These are phyloP conservation scores for Termitomyces bulborhizus DNA, from an alignment of 768 basidiomycete genomes.

Conservation along the genomic window DNA sequence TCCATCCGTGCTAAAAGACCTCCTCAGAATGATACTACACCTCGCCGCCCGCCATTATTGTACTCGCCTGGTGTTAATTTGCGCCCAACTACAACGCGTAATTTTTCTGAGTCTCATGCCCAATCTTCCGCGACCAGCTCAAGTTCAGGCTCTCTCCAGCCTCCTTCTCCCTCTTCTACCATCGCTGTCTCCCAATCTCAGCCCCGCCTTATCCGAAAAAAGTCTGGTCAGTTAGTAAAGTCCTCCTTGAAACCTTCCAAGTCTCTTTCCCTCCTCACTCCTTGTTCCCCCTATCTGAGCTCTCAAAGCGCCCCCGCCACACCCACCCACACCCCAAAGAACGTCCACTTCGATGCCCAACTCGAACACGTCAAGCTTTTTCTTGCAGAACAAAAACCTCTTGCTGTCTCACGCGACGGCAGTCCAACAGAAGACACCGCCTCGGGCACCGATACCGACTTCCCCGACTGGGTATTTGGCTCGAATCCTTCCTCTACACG, in stretches of 20 bases:
- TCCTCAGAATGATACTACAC: not conserved
- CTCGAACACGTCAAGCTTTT: conserved; percentile 95
- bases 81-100: conserved; percentile 24
- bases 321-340: conserved; percentile 64
- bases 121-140: conserved; percentile 12
- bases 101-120: conserved; percentile 25
- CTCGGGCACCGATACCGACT: conserved; percentile 73
- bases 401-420: conserved; percentile 87
- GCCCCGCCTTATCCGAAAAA: conserved; percentile 70
- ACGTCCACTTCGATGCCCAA: conserved; percentile 88
- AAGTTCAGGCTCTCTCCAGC: not conserved
- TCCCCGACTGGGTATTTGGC: conserved; percentile 64
- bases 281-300: conserved; percentile 28
- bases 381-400: conserved; percentile 89
- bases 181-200: conserved; percentile 18
- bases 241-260: conserved; percentile 78
- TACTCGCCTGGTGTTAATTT: conserved; percentile 36
- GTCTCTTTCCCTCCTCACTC: conserved; percentile 49
- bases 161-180: conserved; percentile 17
- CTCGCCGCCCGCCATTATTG: conserved; percentile 19
- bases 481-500: conserved; percentile 23
- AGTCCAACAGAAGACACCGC: conserved; percentile 78
- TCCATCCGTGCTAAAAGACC: conserved; percentile 5
- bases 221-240: conserved; percentile 90
- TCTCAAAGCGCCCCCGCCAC: conserved; percentile 75